phyloP scores from a whole-genome alignment of 345 rosid genomes.

The Angophora floribunda region DNA sequence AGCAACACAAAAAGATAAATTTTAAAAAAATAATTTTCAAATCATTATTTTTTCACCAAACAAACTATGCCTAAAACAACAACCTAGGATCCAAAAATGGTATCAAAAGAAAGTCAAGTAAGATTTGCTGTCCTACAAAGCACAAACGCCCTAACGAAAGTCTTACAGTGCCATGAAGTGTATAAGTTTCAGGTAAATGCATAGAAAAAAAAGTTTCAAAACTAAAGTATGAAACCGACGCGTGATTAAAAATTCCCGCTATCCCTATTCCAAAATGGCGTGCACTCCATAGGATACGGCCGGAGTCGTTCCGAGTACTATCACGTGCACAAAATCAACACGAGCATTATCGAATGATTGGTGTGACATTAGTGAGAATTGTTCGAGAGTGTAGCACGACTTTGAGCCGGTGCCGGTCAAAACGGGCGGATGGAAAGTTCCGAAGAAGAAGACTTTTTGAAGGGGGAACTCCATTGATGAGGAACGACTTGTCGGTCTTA shows the following conservation, averaged over 20 bases:
- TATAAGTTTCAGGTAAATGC: background rate
- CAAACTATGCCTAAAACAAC: background rate
- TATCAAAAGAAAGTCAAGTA: background rate
- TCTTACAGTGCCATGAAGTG: background rate
- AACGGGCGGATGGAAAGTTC: background rate
- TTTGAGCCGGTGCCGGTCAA: background rate
- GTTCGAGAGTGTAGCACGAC: background rate
- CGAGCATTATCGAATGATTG: background rate
- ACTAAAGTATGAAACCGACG: background rate
- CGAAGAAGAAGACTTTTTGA: background rate
- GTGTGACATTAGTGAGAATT: background rate
- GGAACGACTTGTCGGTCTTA: background rate
- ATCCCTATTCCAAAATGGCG: background rate
- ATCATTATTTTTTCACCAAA: accelerated
- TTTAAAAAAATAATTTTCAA: background rate
- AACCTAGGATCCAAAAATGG: background rate
- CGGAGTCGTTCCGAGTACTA: background rate
- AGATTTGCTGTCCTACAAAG: background rate
- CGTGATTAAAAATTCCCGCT: background rate
- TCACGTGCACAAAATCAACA: too few relatives aligned
- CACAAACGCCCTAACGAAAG: background rate
- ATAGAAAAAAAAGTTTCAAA: background rate
- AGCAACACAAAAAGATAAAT: accelerated
- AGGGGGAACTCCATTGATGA: background rate
- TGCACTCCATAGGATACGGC: too few relatives aligned